phyloP scores from a whole-genome alignment of 257 asterid species.

The Phtheirospermum japonicum region DNA sequence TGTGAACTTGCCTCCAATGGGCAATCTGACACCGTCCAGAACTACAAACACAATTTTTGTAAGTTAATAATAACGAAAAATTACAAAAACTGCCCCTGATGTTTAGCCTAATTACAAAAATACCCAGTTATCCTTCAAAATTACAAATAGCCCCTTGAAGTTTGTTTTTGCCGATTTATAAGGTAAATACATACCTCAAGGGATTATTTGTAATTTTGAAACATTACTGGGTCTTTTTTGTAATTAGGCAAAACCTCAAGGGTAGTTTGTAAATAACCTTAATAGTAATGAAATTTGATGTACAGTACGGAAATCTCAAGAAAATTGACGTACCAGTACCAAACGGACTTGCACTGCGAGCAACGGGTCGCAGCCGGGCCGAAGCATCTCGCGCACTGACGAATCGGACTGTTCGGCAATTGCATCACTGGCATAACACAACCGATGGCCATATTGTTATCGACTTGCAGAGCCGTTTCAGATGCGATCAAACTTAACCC shows the following conservation, averaged over 20 bases:
- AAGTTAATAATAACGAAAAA: too few relatives aligned
- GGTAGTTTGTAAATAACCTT: too few relatives aligned
- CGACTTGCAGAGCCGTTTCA: conserved; percentile 48
- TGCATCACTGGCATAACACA: conserved; percentile 39
- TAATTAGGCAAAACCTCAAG: too few relatives aligned
- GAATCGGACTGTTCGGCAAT: conserved; percentile 43
- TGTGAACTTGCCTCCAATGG: conserved; percentile 91
- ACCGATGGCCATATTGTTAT: conserved; percentile 43
- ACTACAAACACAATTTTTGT: conserved; percentile 38
- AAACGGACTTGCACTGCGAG: conserved; percentile 73
- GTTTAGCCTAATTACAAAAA: too few relatives aligned
- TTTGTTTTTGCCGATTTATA: too few relatives aligned
- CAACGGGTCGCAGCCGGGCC: conserved; percentile 73
- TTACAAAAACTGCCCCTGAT: too few relatives aligned
- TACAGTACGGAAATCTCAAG: conserved; percentile 14
- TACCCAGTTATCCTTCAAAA: too few relatives aligned
- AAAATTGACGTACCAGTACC: conserved; percentile 68
- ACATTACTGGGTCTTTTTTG: too few relatives aligned
- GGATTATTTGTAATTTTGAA: too few relatives aligned
- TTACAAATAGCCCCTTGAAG: too few relatives aligned
- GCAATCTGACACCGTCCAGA: conserved; percentile 85
- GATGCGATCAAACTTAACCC: conserved; percentile 43
- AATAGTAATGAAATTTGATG: background rate
- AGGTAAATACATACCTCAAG: too few relatives aligned
- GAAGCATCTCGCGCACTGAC: conserved; percentile 64